Evolutionary conservation across 2,329 filamentous ascomycete species (phyloP), one percentile per base, ranked within the genome.

Genomic region (Falciphora oryzae): DNA sequence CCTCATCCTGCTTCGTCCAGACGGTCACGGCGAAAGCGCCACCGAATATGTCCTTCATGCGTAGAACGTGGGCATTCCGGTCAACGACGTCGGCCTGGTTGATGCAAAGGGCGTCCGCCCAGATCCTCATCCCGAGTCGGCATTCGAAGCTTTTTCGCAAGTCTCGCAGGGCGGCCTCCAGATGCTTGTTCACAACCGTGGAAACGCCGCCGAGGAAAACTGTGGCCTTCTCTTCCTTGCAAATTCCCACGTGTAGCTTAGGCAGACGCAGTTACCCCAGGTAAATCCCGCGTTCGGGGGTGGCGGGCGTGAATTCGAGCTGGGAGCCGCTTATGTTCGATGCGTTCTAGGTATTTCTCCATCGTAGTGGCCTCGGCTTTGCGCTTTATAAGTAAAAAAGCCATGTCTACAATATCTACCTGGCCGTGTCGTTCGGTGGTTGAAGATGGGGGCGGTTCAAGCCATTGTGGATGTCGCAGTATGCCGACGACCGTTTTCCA

Each of bases 71-170:
- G 25, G 25, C 56, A 28, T 58, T 58, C 56, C 25, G 14, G 16
- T 58, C 56, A n/a, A n/a, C 56, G 56, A 58, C 16, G 25, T 16
- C 56, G 56, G 14, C 25, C 25, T 58, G 13, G 56, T 58, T 58
- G 56, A 58, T 58, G 56, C 56, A 58, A 11, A 58, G 56, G 16
- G 56, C 56, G 25, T 58, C 56, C 25, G 25, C 56, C 56, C 56
- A 58, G 25, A 58, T 58, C 56, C 25, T 22, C 25, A n/a, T 58
- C 16, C 56, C 56, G 25, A n/a, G 14, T n/a, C 25, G 13, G 25
- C 14, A 22, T 27, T 58, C 56, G 25, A 28, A 28, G 56, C 14
- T 58, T 10, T 58, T n/a, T 58, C 25, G 56, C 16, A 58, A 28
- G 56, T 22, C 25, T 27, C 56, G 56, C 25, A 58, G 56, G 25